Conservation (phyloP, 2,329 filamentous ascomycete genomes). For the Aspergillus sp. region DNA sequence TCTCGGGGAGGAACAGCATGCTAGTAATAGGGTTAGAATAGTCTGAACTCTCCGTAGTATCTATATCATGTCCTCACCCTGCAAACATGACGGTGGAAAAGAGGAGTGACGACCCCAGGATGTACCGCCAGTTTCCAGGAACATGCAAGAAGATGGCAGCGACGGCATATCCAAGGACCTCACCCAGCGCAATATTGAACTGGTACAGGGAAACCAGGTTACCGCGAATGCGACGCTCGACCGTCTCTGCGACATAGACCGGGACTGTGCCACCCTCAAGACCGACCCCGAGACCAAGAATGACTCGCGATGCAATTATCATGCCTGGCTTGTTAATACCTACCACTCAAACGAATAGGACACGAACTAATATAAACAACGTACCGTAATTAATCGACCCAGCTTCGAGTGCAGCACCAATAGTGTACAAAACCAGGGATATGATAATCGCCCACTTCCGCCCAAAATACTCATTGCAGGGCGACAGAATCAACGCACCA, state of each 20-base stretch:
- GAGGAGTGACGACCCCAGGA: conserved; percentile 69
- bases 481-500: conserved; percentile 66
- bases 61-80: neutral
- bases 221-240: conserved; percentile 65
- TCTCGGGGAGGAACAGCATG: conserved; percentile 72
- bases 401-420: conserved; percentile 68
- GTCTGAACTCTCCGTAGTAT: neutral
- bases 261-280: conserved; percentile 73
- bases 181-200: conserved; percentile 73
- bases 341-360: too few species aligned
- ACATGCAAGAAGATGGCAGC: conserved; percentile 73
- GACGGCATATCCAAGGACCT: conserved; percentile 71
- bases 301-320: conserved; percentile 67
- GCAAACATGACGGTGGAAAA: conserved; percentile 64
- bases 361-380: too few species aligned
- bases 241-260: conserved; percentile 70
- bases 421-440: conserved; percentile 67
- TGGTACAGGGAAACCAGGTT: conserved; percentile 75
- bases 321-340: too few species aligned
- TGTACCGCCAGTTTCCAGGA: conserved; percentile 70
- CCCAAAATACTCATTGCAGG: conserved; percentile 67
- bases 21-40: conserved; percentile 40
- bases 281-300: conserved; percentile 70
- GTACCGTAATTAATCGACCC: conserved; percentile 62
- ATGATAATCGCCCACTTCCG: conserved; percentile 69